Conservation (phyloP, 768 basidiomycete genomes). For the Lactarius akahatsu region DNA sequence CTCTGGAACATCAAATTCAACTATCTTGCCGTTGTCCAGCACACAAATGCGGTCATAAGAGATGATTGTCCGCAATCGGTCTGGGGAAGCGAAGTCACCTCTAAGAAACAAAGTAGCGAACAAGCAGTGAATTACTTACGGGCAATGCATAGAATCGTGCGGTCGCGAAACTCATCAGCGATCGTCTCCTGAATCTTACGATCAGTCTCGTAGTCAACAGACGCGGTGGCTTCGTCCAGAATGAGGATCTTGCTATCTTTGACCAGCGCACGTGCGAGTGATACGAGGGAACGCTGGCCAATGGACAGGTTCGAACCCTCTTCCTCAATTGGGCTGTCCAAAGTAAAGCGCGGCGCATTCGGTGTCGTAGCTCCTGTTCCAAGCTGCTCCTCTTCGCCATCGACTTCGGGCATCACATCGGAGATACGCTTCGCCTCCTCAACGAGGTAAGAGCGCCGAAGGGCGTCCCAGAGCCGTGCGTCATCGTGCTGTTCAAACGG, state of each 20-base stretch:
- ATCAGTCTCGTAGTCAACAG: constrained; percentile 88
- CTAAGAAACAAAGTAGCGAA: background rate
- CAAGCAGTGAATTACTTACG: constrained; percentile 47
- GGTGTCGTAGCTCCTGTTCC: constrained; percentile 32
- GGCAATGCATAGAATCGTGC: constrained; percentile 85
- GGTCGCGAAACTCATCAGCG: constrained; percentile 74
- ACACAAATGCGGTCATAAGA: constrained; percentile 88
- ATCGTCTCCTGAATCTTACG: constrained; percentile 91
- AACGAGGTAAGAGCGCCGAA: constrained; percentile 81
- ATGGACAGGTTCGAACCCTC: constrained; percentile 85
- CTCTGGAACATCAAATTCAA: constrained; percentile 82
- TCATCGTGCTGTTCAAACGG: constrained; percentile 84
- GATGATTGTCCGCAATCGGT: constrained; percentile 85
- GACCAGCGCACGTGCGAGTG: constrained; percentile 84
- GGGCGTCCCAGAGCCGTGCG: constrained; percentile 80
- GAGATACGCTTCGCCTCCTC: constrained; percentile 43
- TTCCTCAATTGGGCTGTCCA: constrained; percentile 82
- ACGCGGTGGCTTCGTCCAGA: constrained; percentile 89
- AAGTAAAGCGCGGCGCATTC: constrained; percentile 55
- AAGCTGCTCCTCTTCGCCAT: constrained; percentile 42
- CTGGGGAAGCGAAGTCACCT: constrained; percentile 36
- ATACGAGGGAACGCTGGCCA: constrained; percentile 79
- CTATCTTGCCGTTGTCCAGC: constrained; percentile 75
- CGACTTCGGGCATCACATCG: constrained; percentile 32
- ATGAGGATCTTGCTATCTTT: constrained; percentile 83